Evolutionary conservation across 495 filamentous ascomycete species (phyloP), one percentile per base, ranked within the genome.

Genomic region (Tuber brumale): DNA sequence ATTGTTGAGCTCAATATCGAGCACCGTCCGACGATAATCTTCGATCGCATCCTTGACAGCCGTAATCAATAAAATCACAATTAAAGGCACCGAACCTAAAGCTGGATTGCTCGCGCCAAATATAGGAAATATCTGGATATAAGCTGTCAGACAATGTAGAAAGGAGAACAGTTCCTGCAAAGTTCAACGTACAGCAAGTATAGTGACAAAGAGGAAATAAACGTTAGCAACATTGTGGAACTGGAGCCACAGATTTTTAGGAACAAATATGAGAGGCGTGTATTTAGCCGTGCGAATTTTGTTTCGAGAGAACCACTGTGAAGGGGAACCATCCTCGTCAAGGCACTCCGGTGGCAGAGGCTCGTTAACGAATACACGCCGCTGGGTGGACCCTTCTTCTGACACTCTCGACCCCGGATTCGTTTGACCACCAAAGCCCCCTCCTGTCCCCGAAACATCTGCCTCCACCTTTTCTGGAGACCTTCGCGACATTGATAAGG

Each of bases 191-290:
- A 98, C 96, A 78, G 90, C 89, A 74, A 99, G 89, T 83, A 99
- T 95, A 84, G 97, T 95, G 77, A 95, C 89, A 85, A 97, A 97
- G 74, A 98, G 87, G 87, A 99, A 99, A 85, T 97, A 99, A 57
- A 98, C 90, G 84, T 98, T 99, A 73, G 96, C 96, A 79, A 99
- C 93, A 84, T 98, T 98, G 85, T 98, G 94, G 83, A 99, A 98
- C 84, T 99, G 96, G 75, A 95, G 91, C 88, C 90, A 99, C 74
- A 98, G 83, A 84, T 99, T 97, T 85, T 98, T 97, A 16, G 96
- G 96, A n/a, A 98, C 85, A 86, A 99, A 99, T 79, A 92, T 96
- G 72, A 99, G 85, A 21, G 96, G 90, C 6, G 96, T 98, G 84
- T 97, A 99, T 84, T 97, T 98, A 72, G 96, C 92, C 5, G 96